Evolutionary conservation across 2,329 filamentous ascomycete genomes (phyloP).

Genomic region (Cladophialophora yegresii): DNA sequence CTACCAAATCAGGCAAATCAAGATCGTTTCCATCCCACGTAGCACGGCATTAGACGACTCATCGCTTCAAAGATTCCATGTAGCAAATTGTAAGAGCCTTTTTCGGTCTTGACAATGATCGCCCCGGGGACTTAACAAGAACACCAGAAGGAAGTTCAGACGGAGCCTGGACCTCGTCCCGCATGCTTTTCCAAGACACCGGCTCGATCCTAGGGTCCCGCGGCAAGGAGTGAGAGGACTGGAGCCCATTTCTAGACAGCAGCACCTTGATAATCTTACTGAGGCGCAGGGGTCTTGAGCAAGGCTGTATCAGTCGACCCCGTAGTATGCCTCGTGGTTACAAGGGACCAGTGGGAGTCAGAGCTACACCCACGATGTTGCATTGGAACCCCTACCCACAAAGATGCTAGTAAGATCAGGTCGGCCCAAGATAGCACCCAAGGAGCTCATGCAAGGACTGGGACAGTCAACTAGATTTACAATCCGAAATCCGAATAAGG

Average conservation of each 20-base stretch:
- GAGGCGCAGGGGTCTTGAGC: background rate
- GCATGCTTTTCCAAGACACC: background rate
- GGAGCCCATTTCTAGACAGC: no score
- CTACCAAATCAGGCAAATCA: background rate
- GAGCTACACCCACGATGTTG: background rate
- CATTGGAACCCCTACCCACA: background rate
- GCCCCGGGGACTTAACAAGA: background rate
- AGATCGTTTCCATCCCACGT: constrained; percentile 8
- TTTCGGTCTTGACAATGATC: background rate
- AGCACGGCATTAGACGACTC: constrained; percentile 9
- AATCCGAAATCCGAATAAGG: background rate
- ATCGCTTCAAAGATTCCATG: background rate
- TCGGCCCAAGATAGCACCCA: background rate
- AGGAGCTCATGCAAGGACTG: background rate
- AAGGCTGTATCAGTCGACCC: background rate
- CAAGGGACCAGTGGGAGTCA: background rate
- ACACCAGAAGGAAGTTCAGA: background rate
- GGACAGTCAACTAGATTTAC: background rate
- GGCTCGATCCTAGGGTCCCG: no score
- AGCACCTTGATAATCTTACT: no score
- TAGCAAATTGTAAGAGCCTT: background rate
- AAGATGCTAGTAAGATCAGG: background rate
- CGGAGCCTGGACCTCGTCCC: background rate
- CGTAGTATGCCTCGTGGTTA: background rate
- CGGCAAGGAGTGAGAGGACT: no score